Percentiles rank a stretch among this genome's conserved stretches.
Evolutionary conservation across 2,329 filamentous ascomycete species (phyloP).

Genomic region (Cercospora citrullina): DNA sequence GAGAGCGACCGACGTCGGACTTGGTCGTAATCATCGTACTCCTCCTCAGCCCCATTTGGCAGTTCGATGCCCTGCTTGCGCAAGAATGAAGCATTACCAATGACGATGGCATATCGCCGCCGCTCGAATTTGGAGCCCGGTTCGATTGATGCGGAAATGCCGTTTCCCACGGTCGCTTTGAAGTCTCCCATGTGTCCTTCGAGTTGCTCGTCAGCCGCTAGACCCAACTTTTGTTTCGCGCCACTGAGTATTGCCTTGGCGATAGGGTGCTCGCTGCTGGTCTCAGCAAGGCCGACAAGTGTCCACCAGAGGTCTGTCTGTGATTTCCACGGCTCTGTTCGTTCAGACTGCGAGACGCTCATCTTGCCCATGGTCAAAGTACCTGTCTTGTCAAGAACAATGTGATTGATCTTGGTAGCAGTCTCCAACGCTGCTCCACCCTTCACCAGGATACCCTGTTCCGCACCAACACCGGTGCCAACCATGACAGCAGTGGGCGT

Average conservation of each 20-base stretch:
- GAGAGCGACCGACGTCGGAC: constrained; percentile 24
- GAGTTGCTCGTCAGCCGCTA: constrained; percentile 70
- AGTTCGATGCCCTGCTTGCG: constrained; percentile 68
- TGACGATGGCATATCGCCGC: constrained; percentile 72
- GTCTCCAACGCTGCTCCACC: constrained; percentile 89
- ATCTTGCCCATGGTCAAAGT: constrained; percentile 94
- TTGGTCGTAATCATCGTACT: constrained; percentile 48
- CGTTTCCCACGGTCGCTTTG: constrained; percentile 76
- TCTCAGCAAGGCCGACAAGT: constrained; percentile 91
- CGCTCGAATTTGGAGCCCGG: constrained; percentile 68
- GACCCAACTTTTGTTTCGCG: constrained; percentile 72
- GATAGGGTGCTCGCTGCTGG: constrained; percentile 92
- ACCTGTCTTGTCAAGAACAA: constrained; percentile 94
- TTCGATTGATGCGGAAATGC: constrained; percentile 79
- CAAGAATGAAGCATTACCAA: constrained; percentile 81
- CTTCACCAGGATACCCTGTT: constrained; percentile 97
- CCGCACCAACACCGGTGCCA: constrained; percentile 91
- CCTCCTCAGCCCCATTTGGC: constrained; percentile 54
- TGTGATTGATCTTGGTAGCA: constrained; percentile 83
- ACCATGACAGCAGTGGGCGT: constrained; percentile 99
- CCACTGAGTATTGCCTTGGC: constrained; percentile 80
- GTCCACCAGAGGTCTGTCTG: constrained; percentile 85
- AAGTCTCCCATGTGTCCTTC: constrained; percentile 87
- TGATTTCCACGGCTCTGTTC: constrained; percentile 69
- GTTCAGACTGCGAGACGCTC: constrained; percentile 74